phyloP scores from a whole-genome alignment of 371 early-diverging fungal species.

The Cokeromyces recurvatus region DNA sequence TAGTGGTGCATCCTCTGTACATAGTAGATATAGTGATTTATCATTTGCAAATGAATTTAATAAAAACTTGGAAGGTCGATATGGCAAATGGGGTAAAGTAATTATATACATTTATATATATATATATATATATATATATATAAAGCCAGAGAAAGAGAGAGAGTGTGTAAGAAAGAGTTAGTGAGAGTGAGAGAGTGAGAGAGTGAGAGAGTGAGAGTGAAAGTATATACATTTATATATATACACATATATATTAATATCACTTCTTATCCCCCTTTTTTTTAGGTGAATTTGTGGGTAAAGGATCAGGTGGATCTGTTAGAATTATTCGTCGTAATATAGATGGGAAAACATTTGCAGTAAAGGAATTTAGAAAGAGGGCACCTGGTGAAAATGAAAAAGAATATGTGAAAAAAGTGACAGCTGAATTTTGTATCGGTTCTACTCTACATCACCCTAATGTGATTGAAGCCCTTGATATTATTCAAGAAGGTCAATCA shows the following conservation, averaged over 20 bases:
- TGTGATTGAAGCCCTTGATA: constrained; percentile 83
- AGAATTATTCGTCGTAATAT: constrained; percentile 52
- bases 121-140: no score
- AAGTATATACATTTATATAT: no score
- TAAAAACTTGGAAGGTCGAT: constrained; percentile 22
- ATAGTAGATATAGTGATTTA: constrained; percentile 17
- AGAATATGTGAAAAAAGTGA: constrained; percentile 80
- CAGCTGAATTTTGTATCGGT: constrained; percentile 85
- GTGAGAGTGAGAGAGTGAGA: no score
- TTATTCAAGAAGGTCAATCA: constrained; percentile 56
- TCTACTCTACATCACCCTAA: constrained; percentile 78
- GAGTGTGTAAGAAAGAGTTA: no score
- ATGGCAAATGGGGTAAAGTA: constrained; percentile 30
- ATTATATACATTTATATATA: background rate
- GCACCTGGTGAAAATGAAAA: constrained; percentile 64
- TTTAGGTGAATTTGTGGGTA: constrained; percentile 61
- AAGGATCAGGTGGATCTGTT: constrained; percentile 76
- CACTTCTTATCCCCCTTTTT: no score
- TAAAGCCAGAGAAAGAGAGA: no score
- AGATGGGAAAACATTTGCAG: constrained; percentile 64
- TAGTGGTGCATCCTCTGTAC: constrained; percentile 23
- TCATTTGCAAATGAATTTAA: constrained; percentile 32
- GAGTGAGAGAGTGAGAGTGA: no score
- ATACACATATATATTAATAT: no score
- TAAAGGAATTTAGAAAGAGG: constrained; percentile 81